A percentile compares a stretch with the other conserved stretches of the same genome.
Conservation (phyloP, 352 stramenopile species). For the Pythium sukuiense region DNA sequence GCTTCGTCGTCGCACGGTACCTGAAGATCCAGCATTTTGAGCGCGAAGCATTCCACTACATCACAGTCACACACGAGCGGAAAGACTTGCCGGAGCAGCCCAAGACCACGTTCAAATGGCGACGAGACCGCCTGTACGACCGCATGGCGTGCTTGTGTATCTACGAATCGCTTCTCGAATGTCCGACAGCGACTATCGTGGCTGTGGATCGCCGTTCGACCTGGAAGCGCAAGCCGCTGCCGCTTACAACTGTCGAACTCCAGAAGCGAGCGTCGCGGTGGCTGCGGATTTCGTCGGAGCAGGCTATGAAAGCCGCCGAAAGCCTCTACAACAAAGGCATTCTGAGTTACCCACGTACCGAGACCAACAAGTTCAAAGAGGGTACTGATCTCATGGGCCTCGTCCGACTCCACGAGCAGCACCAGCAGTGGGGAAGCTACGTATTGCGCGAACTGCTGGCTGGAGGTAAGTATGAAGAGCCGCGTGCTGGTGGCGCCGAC, state of each 20-base stretch:
- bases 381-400: constrained; percentile 88
- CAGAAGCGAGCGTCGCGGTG: constrained; percentile 97
- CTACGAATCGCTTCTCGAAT: constrained; percentile 83
- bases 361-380: constrained; percentile 98
- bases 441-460: constrained; percentile 59
- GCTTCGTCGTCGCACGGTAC: constrained; percentile 94
- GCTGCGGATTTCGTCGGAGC: constrained; percentile 95
- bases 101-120: constrained; percentile 95
- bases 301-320: constrained; percentile 96
- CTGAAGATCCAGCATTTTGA: constrained; percentile 97
- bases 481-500: constrained; percentile 91
- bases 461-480: constrained; percentile 71
- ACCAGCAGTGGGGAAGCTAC: constrained; percentile 80
- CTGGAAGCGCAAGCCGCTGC: constrained; percentile 96
- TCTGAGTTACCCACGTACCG: constrained; percentile 98
- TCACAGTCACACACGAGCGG: constrained; percentile 87
- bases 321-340: constrained; percentile 97
- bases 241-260: constrained; percentile 98
- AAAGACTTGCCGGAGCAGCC: constrained; percentile 44
- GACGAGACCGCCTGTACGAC: constrained; percentile 95
- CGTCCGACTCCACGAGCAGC: constrained; percentile 67
- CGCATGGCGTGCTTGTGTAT: constrained; percentile 91
- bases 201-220: constrained; percentile 71
- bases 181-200: constrained; percentile 61
- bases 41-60: constrained; percentile 94